Evolutionary conservation across 169 alveolate genomes (phyloP).

Genomic region (Fabrea salina): DNA sequence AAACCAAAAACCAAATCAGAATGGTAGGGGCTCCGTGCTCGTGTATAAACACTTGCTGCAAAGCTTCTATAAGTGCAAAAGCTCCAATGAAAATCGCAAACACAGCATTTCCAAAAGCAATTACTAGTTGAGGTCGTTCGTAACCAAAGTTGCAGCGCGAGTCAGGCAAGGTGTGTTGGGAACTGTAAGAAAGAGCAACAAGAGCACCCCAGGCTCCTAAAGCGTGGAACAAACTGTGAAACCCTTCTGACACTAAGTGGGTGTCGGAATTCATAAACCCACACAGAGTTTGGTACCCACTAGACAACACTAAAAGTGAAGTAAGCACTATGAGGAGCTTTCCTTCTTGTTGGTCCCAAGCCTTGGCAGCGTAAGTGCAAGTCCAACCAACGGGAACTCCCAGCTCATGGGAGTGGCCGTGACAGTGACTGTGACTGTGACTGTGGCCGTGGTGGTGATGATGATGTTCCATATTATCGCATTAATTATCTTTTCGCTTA

Average conservation of each 20-base stretch:
- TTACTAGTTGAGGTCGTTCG: background rate
- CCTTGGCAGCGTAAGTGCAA: background rate
- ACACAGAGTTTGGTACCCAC: background rate
- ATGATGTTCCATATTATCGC: no score
- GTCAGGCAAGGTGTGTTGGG: background rate
- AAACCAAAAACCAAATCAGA: background rate
- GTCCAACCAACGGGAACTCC: no score
- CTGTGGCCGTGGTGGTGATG: conserved; percentile 30
- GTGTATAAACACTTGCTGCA: background rate
- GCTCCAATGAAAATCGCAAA: background rate
- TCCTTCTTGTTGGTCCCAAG: background rate
- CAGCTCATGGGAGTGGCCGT: background rate
- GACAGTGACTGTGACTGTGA: conserved; percentile 14
- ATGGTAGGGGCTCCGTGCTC: background rate
- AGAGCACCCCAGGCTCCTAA: background rate
- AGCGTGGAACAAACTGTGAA: background rate
- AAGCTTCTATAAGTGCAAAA: conserved; percentile 7
- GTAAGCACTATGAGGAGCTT: background rate
- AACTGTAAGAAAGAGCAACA: background rate
- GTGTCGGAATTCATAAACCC: background rate
- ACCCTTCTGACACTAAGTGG: conserved; percentile 13
- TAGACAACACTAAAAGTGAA: background rate
- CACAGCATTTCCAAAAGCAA: conserved; percentile 11
- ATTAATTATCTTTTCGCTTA: no score
- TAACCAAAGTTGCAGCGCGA: background rate